phyloP scores from a whole-genome alignment of 148 eudicot species.

The Camellia japonica region DNA sequence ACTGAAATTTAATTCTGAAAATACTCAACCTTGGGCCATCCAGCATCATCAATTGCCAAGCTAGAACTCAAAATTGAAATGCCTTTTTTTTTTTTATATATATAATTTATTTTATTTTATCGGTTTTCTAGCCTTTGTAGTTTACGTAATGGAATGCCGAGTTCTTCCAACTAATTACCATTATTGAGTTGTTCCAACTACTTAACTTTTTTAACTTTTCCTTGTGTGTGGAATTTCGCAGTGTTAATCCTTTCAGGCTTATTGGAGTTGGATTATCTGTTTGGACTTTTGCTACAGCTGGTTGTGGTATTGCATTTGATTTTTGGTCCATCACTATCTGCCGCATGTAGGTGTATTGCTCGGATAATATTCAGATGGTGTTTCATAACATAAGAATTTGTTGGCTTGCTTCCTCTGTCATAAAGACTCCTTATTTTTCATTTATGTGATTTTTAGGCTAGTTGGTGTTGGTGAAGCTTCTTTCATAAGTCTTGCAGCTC shows the following conservation, averaged over 20 bases:
- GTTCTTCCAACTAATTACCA: not conserved
- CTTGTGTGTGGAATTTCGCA: constrained; percentile 34
- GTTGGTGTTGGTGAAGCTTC: constrained; percentile 99
- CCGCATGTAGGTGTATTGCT: constrained; percentile 70
- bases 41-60: not conserved
- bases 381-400: not conserved
- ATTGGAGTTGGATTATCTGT: constrained; percentile 92
- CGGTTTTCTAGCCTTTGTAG: not conserved
- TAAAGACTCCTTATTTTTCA: not conserved
- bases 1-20: constrained; percentile 7
- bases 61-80: constrained; percentile 5
- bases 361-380: not conserved
- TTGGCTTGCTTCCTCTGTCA: constrained; percentile 14
- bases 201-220: constrained; percentile 12
- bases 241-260: constrained; percentile 92
- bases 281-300: constrained; percentile 87
- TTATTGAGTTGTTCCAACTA: constrained; percentile 2
- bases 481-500: constrained; percentile 97
- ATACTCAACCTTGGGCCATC: not conserved
- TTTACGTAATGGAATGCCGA: not conserved
- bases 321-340: constrained; percentile 79
- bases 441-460: constrained; percentile 49
- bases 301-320: constrained; percentile 74
- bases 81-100: not conserved
- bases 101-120: not conserved